Conservation (phyloP, 1,284 basidiomycete genomes). For the Clitocybe nebularis region DNA sequence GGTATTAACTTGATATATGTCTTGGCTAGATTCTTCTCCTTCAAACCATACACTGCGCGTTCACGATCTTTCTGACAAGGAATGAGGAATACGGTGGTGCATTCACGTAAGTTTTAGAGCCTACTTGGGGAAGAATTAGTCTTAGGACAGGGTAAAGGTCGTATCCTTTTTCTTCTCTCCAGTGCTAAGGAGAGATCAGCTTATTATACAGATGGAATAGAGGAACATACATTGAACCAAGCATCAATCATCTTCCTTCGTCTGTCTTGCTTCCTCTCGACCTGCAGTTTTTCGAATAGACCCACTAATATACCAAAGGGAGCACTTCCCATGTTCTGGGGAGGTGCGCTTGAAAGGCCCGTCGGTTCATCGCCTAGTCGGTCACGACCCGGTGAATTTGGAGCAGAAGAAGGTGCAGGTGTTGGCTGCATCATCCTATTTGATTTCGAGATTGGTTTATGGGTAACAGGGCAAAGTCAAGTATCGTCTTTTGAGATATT, state of each 20-base stretch:
- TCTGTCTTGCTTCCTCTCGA: slow-evolving; percentile 66
- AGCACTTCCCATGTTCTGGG: slow-evolving; percentile 59
- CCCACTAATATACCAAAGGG: slow-evolving; percentile 63
- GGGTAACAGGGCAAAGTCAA: too few relatives aligned
- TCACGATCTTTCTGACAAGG: slow-evolving; percentile 79
- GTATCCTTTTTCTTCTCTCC: slow-evolving; percentile 69
- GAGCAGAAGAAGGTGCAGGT: slow-evolving; percentile 41
- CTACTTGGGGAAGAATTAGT: slow-evolving; percentile 71
- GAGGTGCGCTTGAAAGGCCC: slow-evolving; percentile 46
- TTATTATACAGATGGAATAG: slow-evolving; percentile 8
- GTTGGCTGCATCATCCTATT: slow-evolving; percentile 49
- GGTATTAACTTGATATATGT: slow-evolving; percentile 87
- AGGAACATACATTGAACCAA: slow-evolving; percentile 70
- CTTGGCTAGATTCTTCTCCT: slow-evolving; percentile 89
- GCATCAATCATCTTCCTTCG: slow-evolving; percentile 56
- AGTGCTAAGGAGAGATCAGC: slow-evolving; percentile 49
- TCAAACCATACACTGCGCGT: slow-evolving; percentile 84
- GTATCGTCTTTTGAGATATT: too few relatives aligned
- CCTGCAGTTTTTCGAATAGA: slow-evolving; percentile 67
- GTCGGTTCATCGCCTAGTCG: slow-evolving; percentile 22
- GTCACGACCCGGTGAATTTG: slow-evolving; percentile 25
- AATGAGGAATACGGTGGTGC: slow-evolving; percentile 1
- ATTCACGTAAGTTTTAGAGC: slow-evolving; percentile 13
- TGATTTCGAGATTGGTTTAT: neutral
- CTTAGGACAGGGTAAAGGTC: slow-evolving; percentile 76